Evolutionary conservation across 192 early-diverging fungal species (phyloP).

Genomic region (Obelidium mucronatum): DNA sequence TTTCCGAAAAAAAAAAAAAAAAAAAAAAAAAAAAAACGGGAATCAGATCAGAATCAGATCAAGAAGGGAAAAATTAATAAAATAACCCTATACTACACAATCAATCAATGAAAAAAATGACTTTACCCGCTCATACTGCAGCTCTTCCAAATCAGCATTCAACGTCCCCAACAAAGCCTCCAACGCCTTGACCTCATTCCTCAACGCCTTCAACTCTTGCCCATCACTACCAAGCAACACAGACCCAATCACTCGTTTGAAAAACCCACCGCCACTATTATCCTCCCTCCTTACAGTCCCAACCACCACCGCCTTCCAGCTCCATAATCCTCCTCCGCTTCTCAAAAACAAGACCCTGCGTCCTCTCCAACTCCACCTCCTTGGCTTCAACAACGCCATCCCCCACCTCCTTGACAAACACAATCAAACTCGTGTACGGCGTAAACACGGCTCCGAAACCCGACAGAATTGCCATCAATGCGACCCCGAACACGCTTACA

Average conservation of each 20-base stretch:
- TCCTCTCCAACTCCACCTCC: slow-evolving; percentile 68
- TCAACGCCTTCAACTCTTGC: slow-evolving; percentile 54
- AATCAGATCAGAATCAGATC: slow-evolving; percentile 4
- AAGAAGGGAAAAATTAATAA: neutral
- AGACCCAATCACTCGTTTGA: slow-evolving; percentile 60
- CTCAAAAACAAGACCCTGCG: neutral
- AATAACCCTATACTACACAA: neutral
- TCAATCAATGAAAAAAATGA: neutral
- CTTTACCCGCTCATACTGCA: slow-evolving; percentile 75
- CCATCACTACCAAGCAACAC: slow-evolving; percentile 38
- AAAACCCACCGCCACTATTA: slow-evolving; percentile 45
- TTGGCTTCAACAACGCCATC: slow-evolving; percentile 63
- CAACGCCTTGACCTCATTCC: slow-evolving; percentile 61
- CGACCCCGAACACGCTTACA: slow-evolving; percentile 89
- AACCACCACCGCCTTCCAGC: neutral
- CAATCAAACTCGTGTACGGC: slow-evolving; percentile 84
- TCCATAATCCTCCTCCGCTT: neutral
- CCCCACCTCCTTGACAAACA: slow-evolving; percentile 70
- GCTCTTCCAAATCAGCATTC: slow-evolving; percentile 80
- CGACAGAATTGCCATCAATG: slow-evolving; percentile 90
- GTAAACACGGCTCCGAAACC: slow-evolving; percentile 95
- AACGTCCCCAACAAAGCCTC: slow-evolving; percentile 75
- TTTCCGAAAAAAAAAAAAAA: too few species aligned
- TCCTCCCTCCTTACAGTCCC: neutral
- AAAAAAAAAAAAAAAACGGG: slow-evolving; percentile 4